Percentiles rank a stretch among this genome's conserved stretches.
phyloP scores from a whole-genome alignment of 345 rosid genomes.

The Lumnitzera racemosa region DNA sequence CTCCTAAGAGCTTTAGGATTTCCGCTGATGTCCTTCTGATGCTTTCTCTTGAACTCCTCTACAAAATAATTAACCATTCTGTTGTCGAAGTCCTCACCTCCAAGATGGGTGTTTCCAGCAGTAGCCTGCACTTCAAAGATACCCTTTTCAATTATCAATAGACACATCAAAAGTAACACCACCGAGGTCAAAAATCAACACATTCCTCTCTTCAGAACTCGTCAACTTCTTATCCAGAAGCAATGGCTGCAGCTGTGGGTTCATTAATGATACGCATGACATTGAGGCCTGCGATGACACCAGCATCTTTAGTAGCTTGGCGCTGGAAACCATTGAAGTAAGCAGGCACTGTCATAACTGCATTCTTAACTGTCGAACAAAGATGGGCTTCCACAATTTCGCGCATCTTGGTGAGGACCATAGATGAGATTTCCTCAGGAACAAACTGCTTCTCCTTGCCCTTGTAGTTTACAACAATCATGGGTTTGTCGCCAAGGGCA shows the following conservation, averaged over 20 bases:
- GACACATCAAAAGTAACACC: conserved; percentile 22
- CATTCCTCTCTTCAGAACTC: conserved; percentile 12
- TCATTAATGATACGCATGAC: conserved; percentile 16
- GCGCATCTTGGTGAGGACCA: conserved; percentile 25
- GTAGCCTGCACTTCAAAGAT: conserved; percentile 27
- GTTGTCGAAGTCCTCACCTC: conserved; percentile 26
- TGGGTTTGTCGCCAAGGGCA: conserved; percentile 19
- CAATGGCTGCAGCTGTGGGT: conserved; percentile 21
- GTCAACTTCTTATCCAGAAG: conserved; percentile 11
- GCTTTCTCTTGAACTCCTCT: conserved; percentile 36
- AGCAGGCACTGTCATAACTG: conserved; percentile 26
- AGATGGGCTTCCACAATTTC: conserved; percentile 21
- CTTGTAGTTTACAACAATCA: conserved; percentile 25
- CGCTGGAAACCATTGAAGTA: conserved; percentile 23
- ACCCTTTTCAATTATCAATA: conserved; percentile 22
- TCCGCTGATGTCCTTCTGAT: conserved; percentile 32
- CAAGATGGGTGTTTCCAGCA: conserved; percentile 19
- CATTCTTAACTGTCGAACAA: conserved; percentile 15
- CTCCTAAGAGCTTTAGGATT: conserved; percentile 37
- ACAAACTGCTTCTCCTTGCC: conserved; percentile 25
- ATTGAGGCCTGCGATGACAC: conserved; percentile 21
- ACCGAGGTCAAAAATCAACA: conserved; percentile 20
- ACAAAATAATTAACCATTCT: conserved; percentile 42
- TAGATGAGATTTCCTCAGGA: conserved; percentile 23
- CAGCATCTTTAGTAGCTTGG: conserved; percentile 23